A percentile compares a stretch with the other conserved stretches of the same genome.
phyloP scores from a whole-genome alignment of 768 basidiomycete species.

The Mrakia frigida region DNA sequence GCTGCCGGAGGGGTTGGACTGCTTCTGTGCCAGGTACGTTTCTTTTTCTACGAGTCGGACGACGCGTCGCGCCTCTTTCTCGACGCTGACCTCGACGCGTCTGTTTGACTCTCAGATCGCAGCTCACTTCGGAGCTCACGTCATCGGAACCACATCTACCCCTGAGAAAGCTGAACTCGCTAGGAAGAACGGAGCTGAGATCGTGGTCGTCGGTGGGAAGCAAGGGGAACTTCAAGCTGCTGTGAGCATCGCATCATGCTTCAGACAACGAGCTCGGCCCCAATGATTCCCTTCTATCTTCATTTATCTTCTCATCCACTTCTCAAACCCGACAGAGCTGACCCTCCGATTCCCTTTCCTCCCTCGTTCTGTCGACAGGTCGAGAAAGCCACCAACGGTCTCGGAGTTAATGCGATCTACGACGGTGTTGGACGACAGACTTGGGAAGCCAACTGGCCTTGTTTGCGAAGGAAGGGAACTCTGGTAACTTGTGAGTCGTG shows the following conservation, averaged over 20 bases:
- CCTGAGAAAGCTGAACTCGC: slow-evolving; percentile 78
- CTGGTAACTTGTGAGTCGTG: slow-evolving; percentile 22
- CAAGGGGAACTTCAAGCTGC: slow-evolving; percentile 61
- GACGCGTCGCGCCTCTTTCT: too few relatives aligned
- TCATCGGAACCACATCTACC: slow-evolving; percentile 90
- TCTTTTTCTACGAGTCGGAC: neutral
- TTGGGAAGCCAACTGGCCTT: slow-evolving; percentile 49
- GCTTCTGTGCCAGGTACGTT: slow-evolving; percentile 44
- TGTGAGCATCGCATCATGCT: too few relatives aligned
- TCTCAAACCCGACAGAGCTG: neutral
- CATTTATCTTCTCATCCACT: neutral
- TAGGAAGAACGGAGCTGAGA: slow-evolving; percentile 69
- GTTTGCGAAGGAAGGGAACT: slow-evolving; percentile 23
- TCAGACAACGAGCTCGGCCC: too few relatives aligned
- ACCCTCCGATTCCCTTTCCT: neutral
- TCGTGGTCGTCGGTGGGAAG: slow-evolving; percentile 72
- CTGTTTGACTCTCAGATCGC: slow-evolving; percentile 50
- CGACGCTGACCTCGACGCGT: too few relatives aligned
- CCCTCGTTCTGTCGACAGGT: slow-evolving; percentile 8
- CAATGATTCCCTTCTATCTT: neutral
- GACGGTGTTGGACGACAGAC: slow-evolving; percentile 96
- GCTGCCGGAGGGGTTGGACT: slow-evolving; percentile 80
- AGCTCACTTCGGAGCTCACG: slow-evolving; percentile 71
- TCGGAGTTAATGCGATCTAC: slow-evolving; percentile 66
- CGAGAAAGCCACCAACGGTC: slow-evolving; percentile 39